These are phyloP conservation scores for Bromus sterilis DNA, from an alignment of 176 grass and related monocot genomes.

Conservation along the genomic window DNA sequence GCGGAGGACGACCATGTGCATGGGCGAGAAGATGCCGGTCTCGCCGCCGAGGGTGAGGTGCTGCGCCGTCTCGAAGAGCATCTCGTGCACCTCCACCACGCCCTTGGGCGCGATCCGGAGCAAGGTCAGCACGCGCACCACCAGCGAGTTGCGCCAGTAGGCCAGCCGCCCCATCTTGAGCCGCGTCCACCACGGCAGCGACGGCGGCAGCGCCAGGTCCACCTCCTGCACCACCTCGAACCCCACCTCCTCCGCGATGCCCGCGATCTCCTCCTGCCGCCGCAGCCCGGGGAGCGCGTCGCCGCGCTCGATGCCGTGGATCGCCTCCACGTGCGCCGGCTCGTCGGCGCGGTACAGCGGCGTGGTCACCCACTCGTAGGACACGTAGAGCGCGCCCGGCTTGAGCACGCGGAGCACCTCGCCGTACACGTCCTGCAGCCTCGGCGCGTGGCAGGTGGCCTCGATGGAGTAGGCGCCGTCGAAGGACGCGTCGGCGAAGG, in stretches of 20 bases:
- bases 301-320: slow-evolving; percentile 87
- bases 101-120: slow-evolving; percentile 91
- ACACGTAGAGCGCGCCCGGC: slow-evolving; percentile 69
- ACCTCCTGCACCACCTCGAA: slow-evolving; percentile 81
- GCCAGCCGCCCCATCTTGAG: slow-evolving; percentile 96
- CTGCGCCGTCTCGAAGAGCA: slow-evolving; percentile 91
- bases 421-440: slow-evolving; percentile 85
- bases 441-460: slow-evolving; percentile 97
- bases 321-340: slow-evolving; percentile 63
- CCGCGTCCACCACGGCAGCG: slow-evolving; percentile 85
- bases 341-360: slow-evolving; percentile 69
- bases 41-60: slow-evolving; percentile 81
- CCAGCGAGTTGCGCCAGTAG: slow-evolving; percentile 94
- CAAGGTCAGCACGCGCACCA: slow-evolving; percentile 79
- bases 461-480: slow-evolving; percentile 96
- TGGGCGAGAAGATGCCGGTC: slow-evolving; percentile 90
- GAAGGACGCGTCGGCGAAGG: slow-evolving; percentile 72
- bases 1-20: slow-evolving; percentile 99
- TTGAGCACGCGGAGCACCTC: slow-evolving; percentile 91
- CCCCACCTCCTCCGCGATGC: slow-evolving; percentile 44
- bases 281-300: slow-evolving; percentile 84
- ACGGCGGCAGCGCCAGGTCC: slow-evolving; percentile 73
- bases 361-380: slow-evolving; percentile 97
- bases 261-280: slow-evolving; percentile 67
- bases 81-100: slow-evolving; percentile 91